Evolutionary conservation across 2,329 filamentous ascomycete genomes (phyloP), one percentile per base, ranked within the genome.

Genomic region (Fusarium sp.): DNA sequence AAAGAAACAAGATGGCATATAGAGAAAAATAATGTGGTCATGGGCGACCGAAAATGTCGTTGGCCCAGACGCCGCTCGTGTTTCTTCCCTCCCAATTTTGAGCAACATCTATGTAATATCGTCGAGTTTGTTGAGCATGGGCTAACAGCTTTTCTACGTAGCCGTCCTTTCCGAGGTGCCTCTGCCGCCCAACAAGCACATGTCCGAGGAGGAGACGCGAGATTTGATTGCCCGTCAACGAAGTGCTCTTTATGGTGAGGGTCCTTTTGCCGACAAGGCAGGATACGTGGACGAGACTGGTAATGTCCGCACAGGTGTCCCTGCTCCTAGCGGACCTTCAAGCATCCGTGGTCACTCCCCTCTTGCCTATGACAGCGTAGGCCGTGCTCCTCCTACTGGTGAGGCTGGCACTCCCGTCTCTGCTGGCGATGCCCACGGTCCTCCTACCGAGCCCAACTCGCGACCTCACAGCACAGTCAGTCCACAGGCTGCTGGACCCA

Each of bases 221-320:
- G 95, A 98, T 78, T 88, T 98, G 82, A 97, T 98, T 83, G 93
- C 95, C 76, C 95, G 95, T 80, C 96, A 98, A 85, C 94, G 97
- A 83, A 95, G 92, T 83, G 95, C 95, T 73, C 85, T 99, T 75
- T 99, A 98, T 83, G 94, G 94, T 80, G 94, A 93, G 79, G 87
- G 87, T 15, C 81, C 88, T 56, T 92, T 94, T 80, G 90, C 92
- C 79, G 91, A 92, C 74, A 89, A 88, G 74, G 86, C 86, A 70
- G 87, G 86, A 73, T 92, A 92, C 77, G 86, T 90, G 54, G 92
- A 94, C 69, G 93, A 95, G 78, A 87, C 88, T 35, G 88, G 88
- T 71, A 85, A 85, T 25, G 84, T 89, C 39, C 90, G 92, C 69
- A 83, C 90, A 35, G 90, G 90, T 65, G 90, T 90, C 77, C 91